These are phyloP conservation scores for Lactarius evosmus DNA, from an alignment of 768 basidiomycete genomes.

Conservation along the genomic window DNA sequence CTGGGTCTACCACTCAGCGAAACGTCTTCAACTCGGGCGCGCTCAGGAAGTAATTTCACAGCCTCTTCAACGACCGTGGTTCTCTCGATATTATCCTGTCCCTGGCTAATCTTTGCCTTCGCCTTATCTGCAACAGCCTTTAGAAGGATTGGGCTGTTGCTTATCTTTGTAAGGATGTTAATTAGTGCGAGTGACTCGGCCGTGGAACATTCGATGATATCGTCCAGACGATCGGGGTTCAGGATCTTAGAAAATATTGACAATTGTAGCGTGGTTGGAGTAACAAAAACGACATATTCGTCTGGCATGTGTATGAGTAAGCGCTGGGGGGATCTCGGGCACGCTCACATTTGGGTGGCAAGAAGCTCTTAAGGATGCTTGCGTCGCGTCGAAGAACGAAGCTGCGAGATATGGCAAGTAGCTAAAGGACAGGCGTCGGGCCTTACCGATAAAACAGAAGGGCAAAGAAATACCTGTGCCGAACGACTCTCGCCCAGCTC, in stretches of 20 bases:
- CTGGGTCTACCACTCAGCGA: constrained; percentile 65
- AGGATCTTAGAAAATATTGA: constrained; percentile 77
- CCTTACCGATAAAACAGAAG: not conserved
- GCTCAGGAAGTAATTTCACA: constrained; percentile 55
- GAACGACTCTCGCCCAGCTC: constrained; percentile 76
- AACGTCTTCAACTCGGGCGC: constrained; percentile 63
- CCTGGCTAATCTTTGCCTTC: constrained; percentile 38
- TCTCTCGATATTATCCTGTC: constrained; percentile 41
- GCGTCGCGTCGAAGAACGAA: constrained; percentile 92
- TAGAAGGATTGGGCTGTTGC: constrained; percentile 86
- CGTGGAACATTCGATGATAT: constrained; percentile 65
- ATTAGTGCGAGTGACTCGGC: constrained; percentile 80
- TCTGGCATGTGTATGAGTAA: constrained; percentile 44
- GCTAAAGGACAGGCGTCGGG: constrained; percentile 39
- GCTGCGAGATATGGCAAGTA: constrained; percentile 70
- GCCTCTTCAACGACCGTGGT: constrained; percentile 57
- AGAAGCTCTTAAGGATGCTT: constrained; percentile 70
- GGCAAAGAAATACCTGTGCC: constrained; percentile 52
- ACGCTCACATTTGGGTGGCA: constrained; percentile 86
- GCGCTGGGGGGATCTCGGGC: not conserved
- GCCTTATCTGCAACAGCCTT: constrained; percentile 73
- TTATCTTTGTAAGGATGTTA: constrained; percentile 80
- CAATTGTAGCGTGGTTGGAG: constrained; percentile 80
- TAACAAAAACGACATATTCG: constrained; percentile 98
- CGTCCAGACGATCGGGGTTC: constrained; percentile 62